Conservation (phyloP, 2,329 filamentous ascomycete species). For the Claviceps digitariae region DNA sequence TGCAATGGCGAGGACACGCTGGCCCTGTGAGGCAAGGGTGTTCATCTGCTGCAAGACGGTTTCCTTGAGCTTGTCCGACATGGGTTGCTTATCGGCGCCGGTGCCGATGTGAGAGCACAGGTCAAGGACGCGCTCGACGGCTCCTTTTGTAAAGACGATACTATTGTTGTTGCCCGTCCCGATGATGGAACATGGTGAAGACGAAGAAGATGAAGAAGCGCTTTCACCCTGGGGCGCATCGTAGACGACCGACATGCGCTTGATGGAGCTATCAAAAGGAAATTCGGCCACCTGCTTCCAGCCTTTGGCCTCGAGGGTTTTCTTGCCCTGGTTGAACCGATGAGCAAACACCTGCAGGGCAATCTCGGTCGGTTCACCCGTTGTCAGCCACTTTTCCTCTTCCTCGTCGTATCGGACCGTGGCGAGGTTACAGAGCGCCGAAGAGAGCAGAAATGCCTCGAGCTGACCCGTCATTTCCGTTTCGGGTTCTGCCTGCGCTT, state of each 20-base stretch:
- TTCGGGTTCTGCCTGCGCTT: conserved; percentile 20
- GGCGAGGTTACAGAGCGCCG: conserved; percentile 53
- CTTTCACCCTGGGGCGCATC: conserved; percentile 30
- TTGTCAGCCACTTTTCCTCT: conserved; percentile 49
- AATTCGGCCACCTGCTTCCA: conserved; percentile 57
- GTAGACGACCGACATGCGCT: conserved; percentile 70
- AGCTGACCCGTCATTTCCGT: conserved; percentile 37
- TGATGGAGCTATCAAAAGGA: conserved; percentile 66
- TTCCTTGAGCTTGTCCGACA: conserved; percentile 38
- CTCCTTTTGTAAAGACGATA: conserved; percentile 48
- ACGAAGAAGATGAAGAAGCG: background rate
- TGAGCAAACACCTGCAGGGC: conserved; percentile 63
- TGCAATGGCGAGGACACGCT: conserved; percentile 58
- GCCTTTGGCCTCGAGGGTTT: conserved; percentile 33
- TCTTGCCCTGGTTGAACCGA: conserved; percentile 49
- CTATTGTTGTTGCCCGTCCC: conserved; percentile 26
- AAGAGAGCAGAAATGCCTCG: conserved; percentile 36
- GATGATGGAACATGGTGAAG: conserved; percentile 16
- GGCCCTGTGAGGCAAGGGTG: conserved; percentile 49
- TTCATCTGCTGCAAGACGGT: conserved; percentile 41
- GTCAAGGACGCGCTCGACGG: conserved; percentile 46
- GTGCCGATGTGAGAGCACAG: conserved; percentile 36
- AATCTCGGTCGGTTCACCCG: conserved; percentile 62
- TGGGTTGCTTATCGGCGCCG: conserved; percentile 26
- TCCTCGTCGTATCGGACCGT: conserved; percentile 42